These are phyloP conservation scores for Aspergillus sp. DNA, from an alignment of 2,329 filamentous ascomycete genomes.

Conservation along the genomic window DNA sequence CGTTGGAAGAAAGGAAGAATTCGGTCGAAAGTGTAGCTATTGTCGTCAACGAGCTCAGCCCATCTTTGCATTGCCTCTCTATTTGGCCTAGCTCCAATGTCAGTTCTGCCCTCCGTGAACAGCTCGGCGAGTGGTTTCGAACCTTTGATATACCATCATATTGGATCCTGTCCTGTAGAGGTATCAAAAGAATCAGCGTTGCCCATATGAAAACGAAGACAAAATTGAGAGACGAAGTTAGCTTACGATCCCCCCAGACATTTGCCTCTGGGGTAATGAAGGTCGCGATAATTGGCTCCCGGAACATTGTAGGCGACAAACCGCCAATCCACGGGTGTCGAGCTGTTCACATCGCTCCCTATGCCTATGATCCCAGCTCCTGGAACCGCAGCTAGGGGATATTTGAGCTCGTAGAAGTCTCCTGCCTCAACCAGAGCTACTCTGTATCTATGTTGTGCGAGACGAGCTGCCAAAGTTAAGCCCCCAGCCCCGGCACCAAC, in stretches of 20 bases:
- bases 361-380: slow-evolving; percentile 24
- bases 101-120: neutral
- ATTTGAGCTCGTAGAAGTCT: slow-evolving; percentile 55
- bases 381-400: slow-evolving; percentile 54
- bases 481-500: slow-evolving; percentile 44
- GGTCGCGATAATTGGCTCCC: slow-evolving; percentile 45
- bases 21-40: slow-evolving; percentile 35
- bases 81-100: slow-evolving; percentile 23
- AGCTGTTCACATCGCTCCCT: slow-evolving; percentile 21
- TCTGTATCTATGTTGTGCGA: slow-evolving; percentile 50
- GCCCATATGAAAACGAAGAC: neutral
- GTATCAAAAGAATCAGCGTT: neutral
- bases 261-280: slow-evolving; percentile 33
- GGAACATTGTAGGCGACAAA: slow-evolving; percentile 50
- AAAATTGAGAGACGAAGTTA: neutral
- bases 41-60: slow-evolving; percentile 36
- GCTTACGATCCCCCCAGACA: slow-evolving; percentile 34
- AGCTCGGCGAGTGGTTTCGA: neutral
- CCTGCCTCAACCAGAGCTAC: slow-evolving; percentile 44
- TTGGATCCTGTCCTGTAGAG: slow-evolving; percentile 33
- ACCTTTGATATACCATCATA: slow-evolving; percentile 38
- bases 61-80: slow-evolving; percentile 32
- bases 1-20: slow-evolving; percentile 33
- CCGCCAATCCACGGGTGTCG: slow-evolving; percentile 54
- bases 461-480: slow-evolving; percentile 50